These are phyloP conservation scores for Sclerotinia glacialis DNA, from an alignment of 2,329 filamentous ascomycete genomes.

Conservation along the genomic window DNA sequence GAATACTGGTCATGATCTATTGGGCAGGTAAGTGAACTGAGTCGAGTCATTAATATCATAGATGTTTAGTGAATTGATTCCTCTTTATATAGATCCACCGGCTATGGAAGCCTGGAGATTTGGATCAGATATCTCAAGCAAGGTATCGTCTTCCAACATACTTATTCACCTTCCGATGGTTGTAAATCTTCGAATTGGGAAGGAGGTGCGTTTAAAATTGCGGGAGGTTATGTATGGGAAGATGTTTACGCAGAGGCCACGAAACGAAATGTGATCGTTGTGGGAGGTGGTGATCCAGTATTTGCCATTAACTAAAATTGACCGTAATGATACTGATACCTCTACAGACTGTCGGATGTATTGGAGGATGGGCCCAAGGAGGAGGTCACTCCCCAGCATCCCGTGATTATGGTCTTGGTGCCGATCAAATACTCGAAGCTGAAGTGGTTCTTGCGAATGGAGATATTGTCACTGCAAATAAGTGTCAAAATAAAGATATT, in stretches of 20 bases:
- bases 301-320: background rate
- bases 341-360: conserved; percentile 39
- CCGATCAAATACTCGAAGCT: conserved; percentile 46
- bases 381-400: conserved; percentile 45
- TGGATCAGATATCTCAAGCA: conserved; percentile 50
- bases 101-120: conserved; percentile 40
- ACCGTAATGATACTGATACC: conserved; percentile 27
- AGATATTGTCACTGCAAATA: conserved; percentile 35
- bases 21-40: conserved; percentile 39
- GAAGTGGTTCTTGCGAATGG: conserved; percentile 27
- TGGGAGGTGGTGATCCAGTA: conserved; percentile 39
- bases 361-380: conserved; percentile 42
- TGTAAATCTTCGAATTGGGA: conserved; percentile 38
- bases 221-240: conserved; percentile 40
- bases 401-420: conserved; percentile 44
- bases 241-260: conserved; percentile 40
- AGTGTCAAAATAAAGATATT: conserved; percentile 34
- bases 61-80: conserved; percentile 28
- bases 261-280: conserved; percentile 40
- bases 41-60: conserved; percentile 17
- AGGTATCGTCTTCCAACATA: conserved; percentile 29
- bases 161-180: conserved; percentile 27
- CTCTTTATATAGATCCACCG: conserved; percentile 30
- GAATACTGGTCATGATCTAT: conserved; percentile 47
- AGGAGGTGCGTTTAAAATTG: conserved; percentile 41